Percentiles rank a stretch among this genome's conserved stretches.
Conservation (phyloP, 768 basidiomycete species). For the Fibroporia radiculosa region DNA sequence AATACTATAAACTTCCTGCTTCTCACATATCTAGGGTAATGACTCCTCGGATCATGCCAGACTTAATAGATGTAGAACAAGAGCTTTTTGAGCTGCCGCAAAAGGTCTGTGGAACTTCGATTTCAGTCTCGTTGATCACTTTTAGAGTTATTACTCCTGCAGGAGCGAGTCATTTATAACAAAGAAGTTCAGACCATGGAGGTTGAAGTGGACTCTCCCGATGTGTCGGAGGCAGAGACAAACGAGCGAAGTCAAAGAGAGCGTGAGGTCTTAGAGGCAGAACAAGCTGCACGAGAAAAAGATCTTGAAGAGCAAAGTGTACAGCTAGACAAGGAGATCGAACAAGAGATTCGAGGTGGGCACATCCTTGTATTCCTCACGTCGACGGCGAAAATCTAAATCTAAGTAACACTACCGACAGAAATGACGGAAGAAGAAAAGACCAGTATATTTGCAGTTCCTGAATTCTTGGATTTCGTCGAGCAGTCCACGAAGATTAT, state of each 20-base stretch:
- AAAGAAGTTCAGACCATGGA: slow-evolving; percentile 78
- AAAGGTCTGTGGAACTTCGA: slow-evolving; percentile 42
- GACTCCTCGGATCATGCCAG: slow-evolving; percentile 59
- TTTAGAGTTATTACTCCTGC: slow-evolving; percentile 1
- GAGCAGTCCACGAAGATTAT: slow-evolving; percentile 93
- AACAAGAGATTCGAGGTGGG: slow-evolving; percentile 76
- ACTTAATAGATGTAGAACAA: slow-evolving; percentile 83
- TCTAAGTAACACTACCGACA: slow-evolving; percentile 23
- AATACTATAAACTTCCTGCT: neutral
- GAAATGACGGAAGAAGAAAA: slow-evolving; percentile 87
- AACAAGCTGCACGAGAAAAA: slow-evolving; percentile 60
- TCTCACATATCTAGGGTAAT: slow-evolving; percentile 37
- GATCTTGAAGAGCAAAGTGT: slow-evolving; percentile 79
- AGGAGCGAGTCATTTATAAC: slow-evolving; percentile 79
- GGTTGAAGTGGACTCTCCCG: slow-evolving; percentile 44
- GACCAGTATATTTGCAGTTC: slow-evolving; percentile 71
- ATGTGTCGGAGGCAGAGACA: slow-evolving; percentile 61
- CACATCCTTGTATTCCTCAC: neutral
- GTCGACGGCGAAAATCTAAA: too few species aligned
- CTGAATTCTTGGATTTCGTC: slow-evolving; percentile 90
- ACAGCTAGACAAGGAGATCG: slow-evolving; percentile 79
- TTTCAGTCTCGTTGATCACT: neutral
- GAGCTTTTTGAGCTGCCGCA: slow-evolving; percentile 87
- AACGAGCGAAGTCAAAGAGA: slow-evolving; percentile 62
- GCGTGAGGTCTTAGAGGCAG: slow-evolving; percentile 57